A percentile compares a stretch with the other conserved stretches of the same genome.
Conservation (phyloP, 768 basidiomycete genomes). For the Suillus alpinus region DNA sequence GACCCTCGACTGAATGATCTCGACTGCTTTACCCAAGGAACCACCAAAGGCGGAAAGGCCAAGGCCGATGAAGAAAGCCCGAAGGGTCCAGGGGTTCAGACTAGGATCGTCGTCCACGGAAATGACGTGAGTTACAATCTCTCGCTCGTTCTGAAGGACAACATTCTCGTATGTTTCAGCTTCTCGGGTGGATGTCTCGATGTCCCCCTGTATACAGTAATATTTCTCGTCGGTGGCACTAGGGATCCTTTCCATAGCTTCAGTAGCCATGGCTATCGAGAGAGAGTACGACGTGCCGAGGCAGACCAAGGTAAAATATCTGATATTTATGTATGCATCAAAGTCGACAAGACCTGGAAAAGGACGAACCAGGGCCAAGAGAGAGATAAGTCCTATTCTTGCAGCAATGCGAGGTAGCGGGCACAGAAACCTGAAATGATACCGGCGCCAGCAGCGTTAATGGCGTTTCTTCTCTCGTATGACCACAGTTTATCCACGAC, state of each 20-base stretch:
- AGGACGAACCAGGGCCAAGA: background rate
- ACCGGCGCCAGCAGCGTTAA: background rate
- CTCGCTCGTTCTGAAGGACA: conserved; percentile 41
- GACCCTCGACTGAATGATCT: conserved; percentile 7
- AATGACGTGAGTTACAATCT: conserved; percentile 47
- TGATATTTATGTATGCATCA: background rate
- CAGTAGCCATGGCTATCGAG: conserved; percentile 9
- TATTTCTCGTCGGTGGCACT: conserved; percentile 20
- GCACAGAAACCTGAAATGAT: background rate
- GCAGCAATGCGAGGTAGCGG: background rate
- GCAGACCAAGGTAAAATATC: background rate
- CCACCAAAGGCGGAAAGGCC: conserved; percentile 51
- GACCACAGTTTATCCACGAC: background rate
- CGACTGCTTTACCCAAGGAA: conserved; percentile 37
- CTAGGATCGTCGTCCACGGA: conserved; percentile 31
- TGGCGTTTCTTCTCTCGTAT: background rate
- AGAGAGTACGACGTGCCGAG: background rate
- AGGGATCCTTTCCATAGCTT: background rate
- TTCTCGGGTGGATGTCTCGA: conserved; percentile 22
- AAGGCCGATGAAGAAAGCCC: conserved; percentile 51
- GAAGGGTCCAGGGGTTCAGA: conserved; percentile 35
- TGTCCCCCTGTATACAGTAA: conserved; percentile 30
- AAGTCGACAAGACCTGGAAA: background rate
- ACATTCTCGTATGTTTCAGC: conserved; percentile 11
- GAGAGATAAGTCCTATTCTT: conserved; percentile 1